phyloP scores from a whole-genome alignment of 768 basidiomycete genomes.

The Podaxis rugospora region DNA sequence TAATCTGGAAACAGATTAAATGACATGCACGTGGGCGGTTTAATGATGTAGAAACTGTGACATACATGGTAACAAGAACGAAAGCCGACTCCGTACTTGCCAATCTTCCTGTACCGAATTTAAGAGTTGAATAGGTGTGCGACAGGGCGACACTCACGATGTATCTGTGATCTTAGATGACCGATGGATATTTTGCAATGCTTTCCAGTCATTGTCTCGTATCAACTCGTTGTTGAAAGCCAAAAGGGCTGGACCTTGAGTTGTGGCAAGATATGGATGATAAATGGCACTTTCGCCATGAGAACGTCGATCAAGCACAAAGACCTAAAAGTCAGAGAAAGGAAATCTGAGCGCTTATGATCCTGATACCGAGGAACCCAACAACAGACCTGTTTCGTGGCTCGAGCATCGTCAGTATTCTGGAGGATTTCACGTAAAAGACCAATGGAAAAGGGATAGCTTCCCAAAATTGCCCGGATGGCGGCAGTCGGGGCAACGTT shows the following conservation, averaged over 20 bases:
- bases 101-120: conserved; percentile 36
- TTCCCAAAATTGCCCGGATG: conserved; percentile 30
- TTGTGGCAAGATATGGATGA: conserved; percentile 20
- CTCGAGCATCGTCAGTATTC: conserved; percentile 50
- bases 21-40: no score
- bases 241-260: conserved; percentile 42
- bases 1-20: conserved; percentile 27
- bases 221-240: conserved; percentile 45
- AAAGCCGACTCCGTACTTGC: conserved; percentile 51
- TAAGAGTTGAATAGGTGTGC: neutral
- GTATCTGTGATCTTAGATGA: conserved; percentile 44
- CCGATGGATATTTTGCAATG: conserved; percentile 35
- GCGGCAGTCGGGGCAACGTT: conserved; percentile 18
- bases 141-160: conserved; percentile 27
- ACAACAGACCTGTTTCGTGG: conserved; percentile 33
- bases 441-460: conserved; percentile 42
- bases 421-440: conserved; percentile 41
- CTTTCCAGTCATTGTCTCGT: conserved; percentile 37
- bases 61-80: conserved; percentile 47
- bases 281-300: conserved; percentile 23
- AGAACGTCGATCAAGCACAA: conserved; percentile 35
- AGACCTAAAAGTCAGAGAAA: conserved; percentile 23
- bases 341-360: neutral
- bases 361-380: neutral
- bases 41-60: neutral